Conservation (phyloP, 805 yeast genomes). For the Hanseniaspora nectarophila region DNA sequence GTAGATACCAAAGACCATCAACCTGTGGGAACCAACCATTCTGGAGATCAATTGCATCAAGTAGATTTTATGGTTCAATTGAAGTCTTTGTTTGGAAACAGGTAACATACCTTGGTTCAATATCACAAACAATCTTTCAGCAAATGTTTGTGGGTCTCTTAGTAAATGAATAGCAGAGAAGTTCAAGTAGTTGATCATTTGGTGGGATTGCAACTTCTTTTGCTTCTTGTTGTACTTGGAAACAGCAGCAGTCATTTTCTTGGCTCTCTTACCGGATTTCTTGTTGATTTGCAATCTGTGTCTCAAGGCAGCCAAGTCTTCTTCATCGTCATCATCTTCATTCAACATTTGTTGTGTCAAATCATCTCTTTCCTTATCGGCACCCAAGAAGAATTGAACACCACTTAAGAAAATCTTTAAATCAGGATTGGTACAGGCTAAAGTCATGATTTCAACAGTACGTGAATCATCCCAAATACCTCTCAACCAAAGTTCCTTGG, state of each 20-base stretch:
- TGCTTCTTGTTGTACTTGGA: conserved; percentile 56
- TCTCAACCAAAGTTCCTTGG: conserved; percentile 93
- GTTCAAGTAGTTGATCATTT: conserved; percentile 44
- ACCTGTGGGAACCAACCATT: conserved; percentile 85
- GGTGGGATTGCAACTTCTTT: conserved; percentile 43
- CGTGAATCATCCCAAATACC: conserved; percentile 97
- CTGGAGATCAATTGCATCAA: conserved; percentile 81
- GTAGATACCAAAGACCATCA: conserved; percentile 79
- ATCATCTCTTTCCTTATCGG: conserved; percentile 70
- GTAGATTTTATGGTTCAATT: conserved; percentile 77
- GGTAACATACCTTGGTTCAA: conserved; percentile 52
- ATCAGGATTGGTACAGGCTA: conserved; percentile 76
- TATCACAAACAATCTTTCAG: conserved; percentile 55
- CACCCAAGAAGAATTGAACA: conserved; percentile 81
- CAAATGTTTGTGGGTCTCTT: conserved; percentile 96
- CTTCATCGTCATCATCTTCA: conserved; percentile 53
- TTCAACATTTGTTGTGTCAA: conserved; percentile 71
- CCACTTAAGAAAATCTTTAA: conserved; percentile 80
- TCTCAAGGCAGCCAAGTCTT: conserved; percentile 59
- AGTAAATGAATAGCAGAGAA: conserved; percentile 89
- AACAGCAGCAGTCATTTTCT: conserved; percentile 64
- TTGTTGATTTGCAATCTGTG: conserved; percentile 79
- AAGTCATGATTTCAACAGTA: conserved; percentile 95
- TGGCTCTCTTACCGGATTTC: conserved; percentile 66
- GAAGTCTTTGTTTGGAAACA: conserved; percentile 56